Evolutionary conservation across 208 protist species (phyloP), one percentile per base, ranked within the genome.

Genomic region (Crithidia mellificae): DNA sequence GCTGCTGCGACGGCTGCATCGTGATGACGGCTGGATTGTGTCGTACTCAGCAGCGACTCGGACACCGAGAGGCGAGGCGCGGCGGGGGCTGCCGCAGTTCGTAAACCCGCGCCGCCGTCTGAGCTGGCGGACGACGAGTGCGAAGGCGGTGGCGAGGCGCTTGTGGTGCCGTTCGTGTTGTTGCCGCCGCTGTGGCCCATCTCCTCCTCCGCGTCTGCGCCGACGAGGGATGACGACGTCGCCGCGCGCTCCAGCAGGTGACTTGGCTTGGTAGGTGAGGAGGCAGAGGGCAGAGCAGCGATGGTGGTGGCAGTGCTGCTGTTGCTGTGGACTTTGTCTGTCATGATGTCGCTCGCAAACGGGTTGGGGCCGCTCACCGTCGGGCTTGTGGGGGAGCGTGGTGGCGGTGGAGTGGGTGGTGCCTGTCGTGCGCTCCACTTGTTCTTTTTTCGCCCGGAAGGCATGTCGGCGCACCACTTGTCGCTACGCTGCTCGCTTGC

Each of bases 191-290:
- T 68, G 54, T 68, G 55, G 14, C 49, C 24, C 46, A 75, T 69
- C 12, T 75, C 70, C 32, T 75, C 62, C 46, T 75, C 70, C 15
- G 15, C 70, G 39, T 75, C 70, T 11, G 53, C 62, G 14, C 43
- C 62, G 39, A 24, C 70, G 12, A 69, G 53, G 19, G 62, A 69
- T 14, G 62, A 69, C 19, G 62, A 75, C 15, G 47, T 32, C 0
- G 59, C n/a, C n/a, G n/a, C 55, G 11, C 52, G 38, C 36, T 62
- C 44, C 2, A 53, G 19, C 19, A n/a, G n/a, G n/a, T 43, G 41
- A 27, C 29, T 53, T 39, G 8, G 36, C 58, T 38, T 51, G 24
- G 44, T 17, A 1, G 58, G n/a, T 6, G 41, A 51, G 6, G 44
- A 51, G 17, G 41, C 2, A 2, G 39, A 47, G 14, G 44, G 29